phyloP scores from a whole-genome alignment of 202 grass and related monocot genomes.

The Sporobolus alterniflorus region DNA sequence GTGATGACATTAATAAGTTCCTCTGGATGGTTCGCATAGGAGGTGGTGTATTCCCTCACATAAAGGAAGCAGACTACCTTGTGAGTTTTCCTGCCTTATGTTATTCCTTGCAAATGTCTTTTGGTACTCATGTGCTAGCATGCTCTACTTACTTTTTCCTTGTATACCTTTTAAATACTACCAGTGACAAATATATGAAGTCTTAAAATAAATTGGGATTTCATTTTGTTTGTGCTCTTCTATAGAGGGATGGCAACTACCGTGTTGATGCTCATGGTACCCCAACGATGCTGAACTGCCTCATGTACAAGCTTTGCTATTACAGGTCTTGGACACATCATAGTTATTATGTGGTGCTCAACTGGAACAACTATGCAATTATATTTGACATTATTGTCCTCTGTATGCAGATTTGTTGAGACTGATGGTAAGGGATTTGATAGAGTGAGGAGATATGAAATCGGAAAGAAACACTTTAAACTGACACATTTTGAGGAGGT shows the following conservation, averaged over 20 bases:
- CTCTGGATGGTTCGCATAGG: constrained; percentile 99
- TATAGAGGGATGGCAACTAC: constrained; percentile 95
- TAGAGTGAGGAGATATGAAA: constrained; percentile 97
- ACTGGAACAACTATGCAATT: not conserved
- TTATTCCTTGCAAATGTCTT: too few relatives aligned
- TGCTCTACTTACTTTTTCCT: constrained; percentile 21
- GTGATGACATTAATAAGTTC: constrained; percentile 99
- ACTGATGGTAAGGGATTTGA: constrained; percentile 98
- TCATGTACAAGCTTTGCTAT: constrained; percentile 99
- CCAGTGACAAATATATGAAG: too few relatives aligned
- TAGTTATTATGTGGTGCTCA: too few relatives aligned
- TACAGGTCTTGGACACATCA: too few relatives aligned
- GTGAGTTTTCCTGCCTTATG: constrained; percentile 54
- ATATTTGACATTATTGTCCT: constrained; percentile 33
- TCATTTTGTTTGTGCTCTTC: too few relatives aligned
- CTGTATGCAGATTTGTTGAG: constrained; percentile 97
- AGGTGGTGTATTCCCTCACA: constrained; percentile 98
- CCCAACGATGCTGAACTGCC: constrained; percentile 97
- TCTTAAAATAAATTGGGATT: too few relatives aligned
- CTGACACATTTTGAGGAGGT: constrained; percentile 99
- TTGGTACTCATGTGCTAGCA: too few relatives aligned
- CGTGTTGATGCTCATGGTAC: constrained; percentile 96
- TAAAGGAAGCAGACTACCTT: constrained; percentile 99
- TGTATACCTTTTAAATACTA: too few relatives aligned
- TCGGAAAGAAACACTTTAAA: constrained; percentile 99